Evolutionary conservation across 2,329 filamentous ascomycete genomes (phyloP).

Genomic region (Ophiostoma ulmi): DNA sequence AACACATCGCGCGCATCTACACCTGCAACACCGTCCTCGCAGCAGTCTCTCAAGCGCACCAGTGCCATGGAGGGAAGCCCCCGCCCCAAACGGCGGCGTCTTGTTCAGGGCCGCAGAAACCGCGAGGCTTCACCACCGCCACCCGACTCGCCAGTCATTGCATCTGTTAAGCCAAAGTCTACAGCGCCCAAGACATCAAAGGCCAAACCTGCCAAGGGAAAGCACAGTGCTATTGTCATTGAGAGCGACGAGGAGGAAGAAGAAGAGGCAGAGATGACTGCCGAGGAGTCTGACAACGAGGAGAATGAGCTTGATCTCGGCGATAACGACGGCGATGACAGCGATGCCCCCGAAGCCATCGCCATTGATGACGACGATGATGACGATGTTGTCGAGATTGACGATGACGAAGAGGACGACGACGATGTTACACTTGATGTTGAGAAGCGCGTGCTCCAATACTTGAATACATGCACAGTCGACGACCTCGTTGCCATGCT

Average conservation of each 20-base stretch:
- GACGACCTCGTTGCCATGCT: conserved; percentile 72
- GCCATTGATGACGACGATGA: conserved; percentile 30
- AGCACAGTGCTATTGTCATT: background rate
- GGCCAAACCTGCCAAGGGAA: background rate
- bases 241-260: conserved; percentile 27
- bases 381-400: conserved; percentile 34
- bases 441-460: conserved; percentile 57
- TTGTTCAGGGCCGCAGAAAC: conserved; percentile 30
- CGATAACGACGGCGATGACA: conserved; percentile 33
- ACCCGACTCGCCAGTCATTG: conserved; percentile 24
- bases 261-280: conserved; percentile 30
- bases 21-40: conserved; percentile 21
- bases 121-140: conserved; percentile 17
- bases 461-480: conserved; percentile 73
- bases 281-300: conserved; percentile 31
- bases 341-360: conserved; percentile 26
- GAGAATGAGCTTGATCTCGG: conserved; percentile 35
- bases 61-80: conserved; percentile 22
- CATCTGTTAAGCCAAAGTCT: background rate
- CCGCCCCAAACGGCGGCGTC: conserved; percentile 31
- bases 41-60: conserved; percentile 22
- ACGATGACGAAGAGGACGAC: conserved; percentile 34
- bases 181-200: background rate
- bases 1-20: conserved; percentile 22
- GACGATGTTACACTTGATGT: conserved; percentile 10